Evolutionary conservation across 805 yeast species (phyloP).

Genomic region (Starmerella ratchasimensis): DNA sequence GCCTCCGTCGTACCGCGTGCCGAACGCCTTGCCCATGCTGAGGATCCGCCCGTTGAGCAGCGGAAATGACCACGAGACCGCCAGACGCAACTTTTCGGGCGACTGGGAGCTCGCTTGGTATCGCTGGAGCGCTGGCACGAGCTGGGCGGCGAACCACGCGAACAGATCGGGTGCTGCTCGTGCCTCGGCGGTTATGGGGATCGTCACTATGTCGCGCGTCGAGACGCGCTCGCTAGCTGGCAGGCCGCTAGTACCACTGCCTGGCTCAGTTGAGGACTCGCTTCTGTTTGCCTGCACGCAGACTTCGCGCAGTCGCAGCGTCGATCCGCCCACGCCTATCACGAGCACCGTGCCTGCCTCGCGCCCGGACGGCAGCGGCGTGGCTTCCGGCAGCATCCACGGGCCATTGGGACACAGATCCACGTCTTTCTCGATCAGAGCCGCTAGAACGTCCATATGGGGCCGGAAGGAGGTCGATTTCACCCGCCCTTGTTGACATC

Average conservation of each 20-base stretch:
- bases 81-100: slow-evolving; percentile 1
- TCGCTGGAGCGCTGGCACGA: slow-evolving; percentile 5
- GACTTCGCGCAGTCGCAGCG: slow-evolving; percentile 15
- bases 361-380: slow-evolving; percentile 3
- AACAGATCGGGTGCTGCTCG: slow-evolving; percentile 8
- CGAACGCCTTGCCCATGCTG: slow-evolving; percentile 21
- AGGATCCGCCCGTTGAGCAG: slow-evolving; percentile 14
- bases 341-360: slow-evolving; percentile 15
- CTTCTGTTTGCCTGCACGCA: not conserved
- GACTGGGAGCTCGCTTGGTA: not conserved
- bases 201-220: too few species aligned
- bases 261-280: slow-evolving; percentile 1
- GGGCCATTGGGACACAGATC: slow-evolving; percentile 11
- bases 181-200: slow-evolving; percentile 7
- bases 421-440: not conserved
- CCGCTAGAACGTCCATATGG: slow-evolving; percentile 4
- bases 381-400: slow-evolving; percentile 16
- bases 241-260: too few species aligned
- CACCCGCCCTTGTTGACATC: too few species aligned
- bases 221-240: too few species aligned
- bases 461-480: too few species aligned
- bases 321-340: slow-evolving; percentile 21
- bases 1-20: slow-evolving; percentile 3
- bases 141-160: slow-evolving; percentile 14
- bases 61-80: slow-evolving; percentile 23